Percentiles rank a stretch among this genome's conserved stretches.
These are phyloP conservation scores for Alternaria sp. DNA, from an alignment of 2,329 filamentous ascomycete genomes.

Conservation along the genomic window DNA sequence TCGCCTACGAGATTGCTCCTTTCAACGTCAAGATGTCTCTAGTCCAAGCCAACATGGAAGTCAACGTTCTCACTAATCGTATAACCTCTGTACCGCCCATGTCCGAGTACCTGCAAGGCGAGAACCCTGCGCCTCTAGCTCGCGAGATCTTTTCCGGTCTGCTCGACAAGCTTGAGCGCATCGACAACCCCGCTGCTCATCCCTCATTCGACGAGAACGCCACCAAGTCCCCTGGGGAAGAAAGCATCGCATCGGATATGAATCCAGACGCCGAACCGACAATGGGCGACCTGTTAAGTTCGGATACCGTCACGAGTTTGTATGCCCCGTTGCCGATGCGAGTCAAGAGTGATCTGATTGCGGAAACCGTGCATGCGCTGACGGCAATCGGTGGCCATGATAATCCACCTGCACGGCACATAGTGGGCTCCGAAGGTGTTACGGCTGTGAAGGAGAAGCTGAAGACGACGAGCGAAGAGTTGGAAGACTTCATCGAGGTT, in stretches of 20 bases:
- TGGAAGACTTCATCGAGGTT: conserved; percentile 94
- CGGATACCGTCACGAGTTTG: conserved; percentile 66
- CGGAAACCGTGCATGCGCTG: conserved; percentile 90
- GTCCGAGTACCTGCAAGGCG: conserved; percentile 71
- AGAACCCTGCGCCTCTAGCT: conserved; percentile 79
- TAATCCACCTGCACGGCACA: conserved; percentile 92
- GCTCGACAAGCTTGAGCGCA: conserved; percentile 76
- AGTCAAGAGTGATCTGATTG: conserved; percentile 76
- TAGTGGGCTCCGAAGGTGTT: conserved; percentile 89
- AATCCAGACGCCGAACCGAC: conserved; percentile 45
- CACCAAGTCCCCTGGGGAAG: conserved; percentile 37
- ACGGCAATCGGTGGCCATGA: conserved; percentile 94
- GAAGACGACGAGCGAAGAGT: conserved; percentile 93
- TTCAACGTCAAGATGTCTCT: conserved; percentile 98
- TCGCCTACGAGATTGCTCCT: conserved; percentile 93
- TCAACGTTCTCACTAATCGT: conserved; percentile 84
- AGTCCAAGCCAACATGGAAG: conserved; percentile 94
- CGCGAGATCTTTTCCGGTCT: conserved; percentile 84
- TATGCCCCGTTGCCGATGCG: conserved; percentile 75
- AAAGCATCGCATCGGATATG: conserved; percentile 37
- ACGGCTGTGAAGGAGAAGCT: conserved; percentile 92
- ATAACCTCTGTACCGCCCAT: conserved; percentile 85
- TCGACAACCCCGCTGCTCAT: conserved; percentile 46
- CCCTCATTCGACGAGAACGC: conserved; percentile 42
- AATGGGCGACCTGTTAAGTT: conserved; percentile 57